Percentiles rank a stretch among this genome's conserved stretches.
These are phyloP conservation scores for Leishmania gerbilli DNA, from an alignment of 208 protist genomes.

Conservation along the genomic window DNA sequence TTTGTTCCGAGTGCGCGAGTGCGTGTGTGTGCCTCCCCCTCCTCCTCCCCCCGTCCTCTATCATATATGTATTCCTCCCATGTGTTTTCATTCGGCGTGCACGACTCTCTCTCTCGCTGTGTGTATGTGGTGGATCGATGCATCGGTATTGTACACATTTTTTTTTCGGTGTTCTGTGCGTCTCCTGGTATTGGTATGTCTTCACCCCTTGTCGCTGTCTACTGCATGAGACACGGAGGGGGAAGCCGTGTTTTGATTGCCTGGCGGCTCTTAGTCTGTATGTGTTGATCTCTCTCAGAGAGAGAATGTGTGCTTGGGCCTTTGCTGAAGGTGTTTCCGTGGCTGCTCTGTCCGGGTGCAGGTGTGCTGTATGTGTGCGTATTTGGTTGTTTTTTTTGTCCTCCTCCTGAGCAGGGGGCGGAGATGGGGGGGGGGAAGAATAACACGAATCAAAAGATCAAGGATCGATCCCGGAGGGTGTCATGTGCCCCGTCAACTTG, in stretches of 20 bases:
- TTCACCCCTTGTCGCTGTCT: background rate
- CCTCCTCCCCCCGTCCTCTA: no score
- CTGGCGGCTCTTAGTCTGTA: background rate
- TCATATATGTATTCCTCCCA: no score
- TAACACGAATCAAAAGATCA: background rate
- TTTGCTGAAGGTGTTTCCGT: background rate
- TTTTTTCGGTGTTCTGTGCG: background rate
- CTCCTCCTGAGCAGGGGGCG: background rate
- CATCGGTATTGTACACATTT: background rate
- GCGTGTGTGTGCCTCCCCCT: background rate
- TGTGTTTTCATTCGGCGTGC: no score
- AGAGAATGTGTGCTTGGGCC: background rate
- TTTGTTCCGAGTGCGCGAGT: background rate
- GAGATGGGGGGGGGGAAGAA: background rate
- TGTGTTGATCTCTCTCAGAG: background rate
- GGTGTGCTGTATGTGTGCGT: background rate
- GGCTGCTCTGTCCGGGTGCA: background rate
- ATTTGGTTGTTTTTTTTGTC: constrained; percentile 12
- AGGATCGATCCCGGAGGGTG: background rate
- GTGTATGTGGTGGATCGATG: background rate
- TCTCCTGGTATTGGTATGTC: background rate
- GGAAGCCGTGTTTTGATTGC: background rate
- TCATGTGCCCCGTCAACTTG: background rate
- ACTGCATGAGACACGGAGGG: background rate
- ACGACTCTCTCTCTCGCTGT: no score